Conservation (phyloP, 2,329 filamentous ascomycete genomes). For the Cytospora piceicola region DNA sequence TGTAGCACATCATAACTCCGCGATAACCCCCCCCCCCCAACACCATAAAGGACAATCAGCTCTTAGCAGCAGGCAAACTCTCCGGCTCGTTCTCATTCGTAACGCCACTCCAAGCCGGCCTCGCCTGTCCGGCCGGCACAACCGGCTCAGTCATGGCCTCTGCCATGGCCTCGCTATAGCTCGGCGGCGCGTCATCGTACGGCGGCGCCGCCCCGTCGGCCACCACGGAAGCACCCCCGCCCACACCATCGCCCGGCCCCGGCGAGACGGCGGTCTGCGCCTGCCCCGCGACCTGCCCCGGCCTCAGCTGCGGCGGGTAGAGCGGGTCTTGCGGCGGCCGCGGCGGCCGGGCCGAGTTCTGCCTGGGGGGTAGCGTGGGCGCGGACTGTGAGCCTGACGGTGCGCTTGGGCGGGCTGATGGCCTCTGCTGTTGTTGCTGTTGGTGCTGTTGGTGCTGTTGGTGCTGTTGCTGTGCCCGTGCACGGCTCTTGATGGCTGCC, state of each 20-base stretch:
- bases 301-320: slow-evolving; percentile 60
- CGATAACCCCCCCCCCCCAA: no score
- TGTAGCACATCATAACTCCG: no score
- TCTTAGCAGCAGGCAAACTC: slow-evolving; percentile 49
- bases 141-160: slow-evolving; percentile 72
- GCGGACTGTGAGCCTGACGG: slow-evolving; percentile 32
- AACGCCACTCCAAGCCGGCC: slow-evolving; percentile 70
- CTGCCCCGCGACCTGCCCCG: slow-evolving; percentile 33
- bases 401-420: slow-evolving; percentile 41
- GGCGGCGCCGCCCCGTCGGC: slow-evolving; percentile 40
- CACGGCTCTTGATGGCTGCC: slow-evolving; percentile 47
- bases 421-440: slow-evolving; percentile 30
- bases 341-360: neutral
- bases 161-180: slow-evolving; percentile 91
- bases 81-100: slow-evolving; percentile 65
- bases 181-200: slow-evolving; percentile 83
- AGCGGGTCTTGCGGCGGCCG: slow-evolving; percentile 50
- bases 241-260: neutral
- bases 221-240: neutral
- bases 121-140: slow-evolving; percentile 58
- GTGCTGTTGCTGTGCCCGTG: slow-evolving; percentile 26
- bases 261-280: neutral
- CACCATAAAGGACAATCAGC: slow-evolving; percentile 31
- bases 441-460: slow-evolving; percentile 30
- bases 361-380: slow-evolving; percentile 33